Conservation (phyloP, 345 rosid species). For the Durio zibethinus region DNA sequence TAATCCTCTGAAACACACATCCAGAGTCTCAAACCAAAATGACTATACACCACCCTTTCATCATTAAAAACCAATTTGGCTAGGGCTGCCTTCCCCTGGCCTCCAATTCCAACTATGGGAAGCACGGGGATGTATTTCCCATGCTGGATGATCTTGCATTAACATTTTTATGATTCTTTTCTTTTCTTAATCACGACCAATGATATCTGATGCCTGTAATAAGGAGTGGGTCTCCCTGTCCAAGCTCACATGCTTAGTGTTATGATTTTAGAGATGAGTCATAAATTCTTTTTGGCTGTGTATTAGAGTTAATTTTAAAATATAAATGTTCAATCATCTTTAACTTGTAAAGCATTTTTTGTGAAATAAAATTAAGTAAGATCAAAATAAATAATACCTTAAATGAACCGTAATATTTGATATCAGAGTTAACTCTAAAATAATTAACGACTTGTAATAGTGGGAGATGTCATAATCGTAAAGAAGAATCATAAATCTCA, state of each 20-base stretch:
- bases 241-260: not conserved
- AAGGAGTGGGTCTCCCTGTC: not conserved
- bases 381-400: too few species aligned
- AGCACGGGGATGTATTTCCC: conserved; percentile 6
- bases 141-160: not conserved
- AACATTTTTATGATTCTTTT: not conserved
- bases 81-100: conserved; percentile 22
- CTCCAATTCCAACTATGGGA: conserved; percentile 14
- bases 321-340: too few species aligned
- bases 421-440: too few species aligned
- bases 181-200: not conserved
- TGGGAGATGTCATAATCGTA: too few species aligned
- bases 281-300: too few species aligned
- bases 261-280: too few species aligned
- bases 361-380: too few species aligned
- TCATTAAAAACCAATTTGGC: conserved; percentile 23
- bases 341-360: too few species aligned
- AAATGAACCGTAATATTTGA: too few species aligned
- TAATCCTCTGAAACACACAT: conserved; percentile 14
- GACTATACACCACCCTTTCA: not conserved
- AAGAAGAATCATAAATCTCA: too few species aligned
- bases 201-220: not conserved
- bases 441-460: too few species aligned
- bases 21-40: conserved; percentile 17
- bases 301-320: too few species aligned